phyloP scores from a whole-genome alignment of 495 filamentous ascomycete genomes.

The Aspergillus cristatus region DNA sequence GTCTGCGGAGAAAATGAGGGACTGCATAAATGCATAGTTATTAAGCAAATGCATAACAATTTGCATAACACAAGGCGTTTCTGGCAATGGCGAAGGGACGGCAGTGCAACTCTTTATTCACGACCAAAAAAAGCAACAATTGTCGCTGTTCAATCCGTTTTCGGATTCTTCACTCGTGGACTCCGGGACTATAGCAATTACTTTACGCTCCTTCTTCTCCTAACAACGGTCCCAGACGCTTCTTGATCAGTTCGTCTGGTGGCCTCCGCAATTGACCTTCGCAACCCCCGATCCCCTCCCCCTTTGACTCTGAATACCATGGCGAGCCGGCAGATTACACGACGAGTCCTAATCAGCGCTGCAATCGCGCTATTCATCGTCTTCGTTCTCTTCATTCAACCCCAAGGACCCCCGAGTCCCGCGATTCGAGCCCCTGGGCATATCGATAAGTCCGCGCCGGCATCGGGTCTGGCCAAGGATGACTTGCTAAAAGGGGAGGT shows the following conservation, averaged over 20 bases:
- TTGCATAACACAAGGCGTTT: too few relatives aligned
- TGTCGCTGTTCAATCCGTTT: too few relatives aligned
- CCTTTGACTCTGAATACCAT: constrained; percentile 13
- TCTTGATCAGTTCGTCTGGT: neutral
- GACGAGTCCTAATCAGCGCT: constrained; percentile 30
- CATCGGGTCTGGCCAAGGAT: constrained; percentile 18
- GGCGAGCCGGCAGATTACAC: constrained; percentile 35
- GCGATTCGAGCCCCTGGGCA: constrained; percentile 36
- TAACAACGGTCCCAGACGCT: neutral
- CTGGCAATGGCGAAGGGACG: too few relatives aligned
- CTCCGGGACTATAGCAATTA: too few relatives aligned
- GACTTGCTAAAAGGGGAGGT: constrained; percentile 61
- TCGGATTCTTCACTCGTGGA: too few relatives aligned
- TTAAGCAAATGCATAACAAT: too few relatives aligned
- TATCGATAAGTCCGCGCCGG: constrained; percentile 20
- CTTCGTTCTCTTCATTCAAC: constrained; percentile 33
- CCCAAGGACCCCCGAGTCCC: constrained; percentile 32
- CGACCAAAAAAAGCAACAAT: too few relatives aligned
- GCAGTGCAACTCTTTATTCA: too few relatives aligned
- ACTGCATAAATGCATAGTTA: too few relatives aligned
- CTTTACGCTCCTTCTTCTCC: too few relatives aligned
- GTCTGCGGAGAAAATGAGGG: too few relatives aligned
- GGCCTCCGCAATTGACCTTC: neutral
- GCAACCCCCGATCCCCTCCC: neutral
- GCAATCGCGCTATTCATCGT: constrained; percentile 26